Percentiles rank a stretch among this genome's conserved stretches.
phyloP scores from a whole-genome alignment of 306 rosid genomes.

The Malus orientalis region DNA sequence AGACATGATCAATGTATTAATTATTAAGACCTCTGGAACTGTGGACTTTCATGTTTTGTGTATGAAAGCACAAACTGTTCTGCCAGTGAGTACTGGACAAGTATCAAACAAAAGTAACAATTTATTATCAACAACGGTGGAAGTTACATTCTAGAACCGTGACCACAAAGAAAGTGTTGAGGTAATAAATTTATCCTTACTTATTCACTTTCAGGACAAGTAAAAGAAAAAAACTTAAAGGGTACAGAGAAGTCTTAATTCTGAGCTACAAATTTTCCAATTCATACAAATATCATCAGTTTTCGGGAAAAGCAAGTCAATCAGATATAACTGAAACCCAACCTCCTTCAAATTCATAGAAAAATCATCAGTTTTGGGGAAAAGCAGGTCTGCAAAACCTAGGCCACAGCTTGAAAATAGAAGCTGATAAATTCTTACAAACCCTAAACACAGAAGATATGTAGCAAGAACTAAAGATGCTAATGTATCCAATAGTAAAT shows the following conservation, averaged over 20 bases:
- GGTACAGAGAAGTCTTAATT: not conserved
- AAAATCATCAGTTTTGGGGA: not conserved
- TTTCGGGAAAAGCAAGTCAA: too few relatives aligned
- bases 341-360: not conserved
- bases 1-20: conserved; percentile 5
- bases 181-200: not conserved
- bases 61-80: not conserved
- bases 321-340: not conserved
- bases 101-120: too few relatives aligned
- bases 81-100: too few relatives aligned
- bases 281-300: not conserved
- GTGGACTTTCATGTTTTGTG: not conserved
- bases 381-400: not conserved
- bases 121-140: too few relatives aligned
- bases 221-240: not conserved
- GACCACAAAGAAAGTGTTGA: too few relatives aligned
- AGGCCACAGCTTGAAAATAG: not conserved
- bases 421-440: not conserved
- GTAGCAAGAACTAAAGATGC: not conserved
- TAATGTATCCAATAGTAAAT: not conserved
- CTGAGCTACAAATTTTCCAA: not conserved
- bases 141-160: too few relatives aligned
- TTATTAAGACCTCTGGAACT: not conserved
- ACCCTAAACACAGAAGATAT: not conserved
- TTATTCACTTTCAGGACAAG: not conserved